Base-by-base conservation (phyloP, 371 early-diverging fungal species). In the Batkoa obscura region DNA sequence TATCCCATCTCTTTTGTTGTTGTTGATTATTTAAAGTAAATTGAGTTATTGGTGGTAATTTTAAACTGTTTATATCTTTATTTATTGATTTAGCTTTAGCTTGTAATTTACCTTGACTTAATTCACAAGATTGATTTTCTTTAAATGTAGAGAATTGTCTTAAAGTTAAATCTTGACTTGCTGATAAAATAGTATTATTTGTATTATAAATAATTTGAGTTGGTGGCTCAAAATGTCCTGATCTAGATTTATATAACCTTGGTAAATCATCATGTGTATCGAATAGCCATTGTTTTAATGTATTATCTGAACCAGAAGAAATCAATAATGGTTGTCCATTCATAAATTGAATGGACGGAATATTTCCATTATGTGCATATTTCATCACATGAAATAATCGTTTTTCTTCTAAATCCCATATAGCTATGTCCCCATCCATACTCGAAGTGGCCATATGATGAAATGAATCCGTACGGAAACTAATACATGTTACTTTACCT, bases 281-380 rank as follows among this genome's bases (percentile, higher is more conserved):
- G 71, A 94, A 93, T 23, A 91, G 76, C 95, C 96, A 95, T 72
- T 88, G 82, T 79, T 86, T 90, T 60, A 97, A 74, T 30, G 91
- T 65, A 62, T 97, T 94, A 65, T 96, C 97, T 6, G 72, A 68
- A 35, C 88, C 86, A n/a, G 86, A 82, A 3, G 90, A 86, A 33
- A 95, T 64, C 50, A 94, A 65, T 33, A 97, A 66, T 23, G 90
- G 83, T 70, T 90, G 90, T 3, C 84, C 83, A 36, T 67, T 68
- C 61, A 94, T 67, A 65, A 90, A 94, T 35, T 83, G 72, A 17
- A 83, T 59, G 0, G 84, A 78, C 13, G 84, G 73, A 30, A 95
- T 74, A 0, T 73, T 60, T 3, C 81, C 85, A 59, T 76, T 75
- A 66, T 95, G 98, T 0, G 88, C 90, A 38, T 78, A 81, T 60